Percentiles rank a stretch among this genome's conserved stretches.
These are phyloP conservation scores for Fusarium sp. DNA, from an alignment of 2,329 filamentous ascomycete species.

Conservation along the genomic window DNA sequence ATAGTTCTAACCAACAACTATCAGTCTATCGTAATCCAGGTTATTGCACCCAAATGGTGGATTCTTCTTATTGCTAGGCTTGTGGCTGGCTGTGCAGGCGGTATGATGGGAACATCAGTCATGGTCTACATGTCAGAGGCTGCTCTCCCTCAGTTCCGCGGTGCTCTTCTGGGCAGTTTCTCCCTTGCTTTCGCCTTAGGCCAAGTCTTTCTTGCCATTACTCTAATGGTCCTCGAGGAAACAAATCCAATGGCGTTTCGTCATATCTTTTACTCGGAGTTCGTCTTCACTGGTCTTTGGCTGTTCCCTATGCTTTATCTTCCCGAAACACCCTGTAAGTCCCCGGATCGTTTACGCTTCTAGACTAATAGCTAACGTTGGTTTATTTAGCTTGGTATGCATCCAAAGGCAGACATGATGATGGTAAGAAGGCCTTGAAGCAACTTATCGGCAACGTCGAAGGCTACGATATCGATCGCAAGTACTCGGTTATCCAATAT, in stretches of 20 bases:
- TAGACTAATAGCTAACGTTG: not conserved
- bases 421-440: not conserved
- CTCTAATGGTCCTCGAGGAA: not conserved
- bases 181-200: not conserved
- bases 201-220: not conserved
- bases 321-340: not conserved
- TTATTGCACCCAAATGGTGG: not conserved
- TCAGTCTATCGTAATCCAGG: not conserved
- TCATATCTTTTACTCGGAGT: not conserved
- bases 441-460: not conserved
- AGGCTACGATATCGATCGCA: not conserved
- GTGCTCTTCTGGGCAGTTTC: conserved; percentile 7
- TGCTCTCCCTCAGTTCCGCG: conserved; percentile 2
- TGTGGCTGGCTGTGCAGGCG: conserved; percentile 2
- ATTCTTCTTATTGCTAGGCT: conserved; percentile 4
- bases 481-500: not conserved
- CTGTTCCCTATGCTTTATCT: not conserved
- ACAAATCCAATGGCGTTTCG: not conserved
- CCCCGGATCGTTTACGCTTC: too few relatives aligned
- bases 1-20: not conserved
- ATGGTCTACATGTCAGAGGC: conserved; percentile 29
- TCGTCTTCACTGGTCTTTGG: not conserved
- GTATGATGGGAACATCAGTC: conserved; percentile 19
- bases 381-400: not conserved
- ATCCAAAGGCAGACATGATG: not conserved